Evolutionary conservation across 2,329 filamentous ascomycete genomes (phyloP).

Genomic region (Exophiala sp.): DNA sequence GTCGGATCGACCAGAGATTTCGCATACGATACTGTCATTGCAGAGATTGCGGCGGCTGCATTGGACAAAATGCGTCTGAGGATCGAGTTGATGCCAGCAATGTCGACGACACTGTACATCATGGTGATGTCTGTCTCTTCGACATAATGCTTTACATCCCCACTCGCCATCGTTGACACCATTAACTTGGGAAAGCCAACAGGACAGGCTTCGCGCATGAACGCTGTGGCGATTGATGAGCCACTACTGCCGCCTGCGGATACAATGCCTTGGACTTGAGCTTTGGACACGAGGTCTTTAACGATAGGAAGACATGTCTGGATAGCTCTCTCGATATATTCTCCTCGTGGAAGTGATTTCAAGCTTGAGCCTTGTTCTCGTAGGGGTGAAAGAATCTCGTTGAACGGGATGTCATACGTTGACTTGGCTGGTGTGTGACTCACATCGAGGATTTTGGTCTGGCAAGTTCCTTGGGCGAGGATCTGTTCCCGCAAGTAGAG

Average conservation of each 20-base stretch:
- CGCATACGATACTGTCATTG: slow-evolving; percentile 52
- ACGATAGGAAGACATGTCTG: slow-evolving; percentile 45
- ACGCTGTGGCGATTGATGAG: slow-evolving; percentile 57
- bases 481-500: slow-evolving; percentile 53
- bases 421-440: slow-evolving; percentile 42
- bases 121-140: slow-evolving; percentile 66
- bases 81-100: slow-evolving; percentile 62
- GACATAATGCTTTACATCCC: slow-evolving; percentile 62
- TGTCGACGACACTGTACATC: slow-evolving; percentile 69
- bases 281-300: slow-evolving; percentile 36
- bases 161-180: slow-evolving; percentile 66
- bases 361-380: slow-evolving; percentile 33
- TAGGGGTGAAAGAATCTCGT: slow-evolving; percentile 41
- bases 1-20: slow-evolving; percentile 7
- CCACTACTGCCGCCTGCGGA: slow-evolving; percentile 62
- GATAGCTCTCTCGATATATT: slow-evolving; percentile 58
- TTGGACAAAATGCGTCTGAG: slow-evolving; percentile 59
- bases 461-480: slow-evolving; percentile 29
- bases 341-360: slow-evolving; percentile 46
- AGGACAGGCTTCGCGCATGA: slow-evolving; percentile 58
- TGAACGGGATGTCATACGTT: slow-evolving; percentile 38
- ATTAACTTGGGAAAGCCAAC: slow-evolving; percentile 68
- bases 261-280: slow-evolving; percentile 54
- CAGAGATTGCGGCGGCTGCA: slow-evolving; percentile 59
- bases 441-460: slow-evolving; percentile 54